Percentiles rank a stretch among this genome's conserved stretches.
Conservation (phyloP, 805 yeast species). For the Soucietia sequanensis region DNA sequence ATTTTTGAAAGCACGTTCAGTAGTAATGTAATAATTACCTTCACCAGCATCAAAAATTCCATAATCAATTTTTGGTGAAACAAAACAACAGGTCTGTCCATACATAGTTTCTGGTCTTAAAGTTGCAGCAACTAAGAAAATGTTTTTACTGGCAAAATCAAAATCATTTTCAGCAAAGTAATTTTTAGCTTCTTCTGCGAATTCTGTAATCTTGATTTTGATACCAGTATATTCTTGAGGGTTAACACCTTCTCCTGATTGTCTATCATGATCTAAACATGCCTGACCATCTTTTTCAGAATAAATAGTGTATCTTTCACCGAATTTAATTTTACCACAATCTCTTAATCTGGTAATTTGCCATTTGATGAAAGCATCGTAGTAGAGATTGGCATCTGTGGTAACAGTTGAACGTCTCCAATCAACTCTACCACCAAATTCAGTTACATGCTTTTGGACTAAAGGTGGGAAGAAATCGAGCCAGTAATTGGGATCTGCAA, state of each 20-base stretch:
- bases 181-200: conserved; percentile 56
- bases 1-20: conserved; percentile 95
- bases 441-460: conserved; percentile 74
- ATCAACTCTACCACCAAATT: conserved; percentile 90
- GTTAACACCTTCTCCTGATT: conserved; percentile 92
- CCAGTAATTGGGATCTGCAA: conserved; percentile 94
- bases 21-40: conserved; percentile 74
- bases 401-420: conserved; percentile 98
- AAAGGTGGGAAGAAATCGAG: conserved; percentile 87
- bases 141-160: conserved; percentile 53
- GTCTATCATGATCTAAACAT: conserved; percentile 99
- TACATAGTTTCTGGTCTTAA: conserved; percentile 99
- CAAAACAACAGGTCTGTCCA: conserved; percentile 98
- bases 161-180: conserved; percentile 50
- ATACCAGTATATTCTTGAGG: conserved; percentile 97
- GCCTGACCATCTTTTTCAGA: conserved; percentile 99
- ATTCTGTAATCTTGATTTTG: conserved; percentile 72
- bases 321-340: conserved; percentile 90
- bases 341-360: conserved; percentile 87
- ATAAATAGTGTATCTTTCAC: conserved; percentile 96
- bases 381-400: conserved; percentile 92
- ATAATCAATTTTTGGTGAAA: conserved; percentile 88
- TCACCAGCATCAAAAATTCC: conserved; percentile 87
- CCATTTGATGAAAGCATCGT: conserved; percentile 95
- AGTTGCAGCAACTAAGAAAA: conserved; percentile 91